These are phyloP conservation scores for Diaporthe sp. DNA, from an alignment of 2,329 filamentous ascomycete species.

Conservation along the genomic window DNA sequence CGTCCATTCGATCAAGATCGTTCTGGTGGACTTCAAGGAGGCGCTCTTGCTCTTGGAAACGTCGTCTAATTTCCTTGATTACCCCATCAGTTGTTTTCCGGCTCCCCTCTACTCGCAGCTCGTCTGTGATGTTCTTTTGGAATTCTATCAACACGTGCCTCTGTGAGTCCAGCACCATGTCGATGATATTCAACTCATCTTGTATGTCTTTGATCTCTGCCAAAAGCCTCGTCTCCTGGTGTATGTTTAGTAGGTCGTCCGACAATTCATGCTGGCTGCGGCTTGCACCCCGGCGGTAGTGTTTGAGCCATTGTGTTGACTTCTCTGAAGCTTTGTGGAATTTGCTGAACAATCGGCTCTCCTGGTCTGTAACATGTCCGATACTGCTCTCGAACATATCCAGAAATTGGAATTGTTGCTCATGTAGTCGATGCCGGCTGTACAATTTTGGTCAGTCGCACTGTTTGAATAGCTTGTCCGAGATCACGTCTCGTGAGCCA, in stretches of 20 bases:
- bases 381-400: constrained; percentile 76
- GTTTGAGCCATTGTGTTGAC: constrained; percentile 64
- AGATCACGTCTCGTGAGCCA: not conserved
- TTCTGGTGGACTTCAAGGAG: constrained; percentile 66
- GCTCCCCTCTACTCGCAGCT: constrained; percentile 40
- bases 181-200: constrained; percentile 74
- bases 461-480: not conserved
- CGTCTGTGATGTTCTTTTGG: constrained; percentile 52
- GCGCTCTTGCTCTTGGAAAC: constrained; percentile 66
- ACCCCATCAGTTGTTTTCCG: constrained; percentile 35
- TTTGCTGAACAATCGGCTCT: constrained; percentile 67
- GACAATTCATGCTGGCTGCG: constrained; percentile 51
- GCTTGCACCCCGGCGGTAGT: constrained; percentile 44
- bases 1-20: constrained; percentile 71
- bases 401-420: constrained; percentile 71
- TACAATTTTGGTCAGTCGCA: not conserved
- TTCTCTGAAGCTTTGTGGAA: constrained; percentile 69
- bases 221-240: constrained; percentile 68
- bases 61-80: constrained; percentile 54
- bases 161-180: constrained; percentile 62
- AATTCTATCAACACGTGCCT: constrained; percentile 58
- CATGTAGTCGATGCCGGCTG: constrained; percentile 61
- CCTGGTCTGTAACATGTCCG: constrained; percentile 61
- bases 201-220: constrained; percentile 75
- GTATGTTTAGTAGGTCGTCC: constrained; percentile 69